Conservation (phyloP, 306 rosid genomes). For the Fagus sylvatica region DNA sequence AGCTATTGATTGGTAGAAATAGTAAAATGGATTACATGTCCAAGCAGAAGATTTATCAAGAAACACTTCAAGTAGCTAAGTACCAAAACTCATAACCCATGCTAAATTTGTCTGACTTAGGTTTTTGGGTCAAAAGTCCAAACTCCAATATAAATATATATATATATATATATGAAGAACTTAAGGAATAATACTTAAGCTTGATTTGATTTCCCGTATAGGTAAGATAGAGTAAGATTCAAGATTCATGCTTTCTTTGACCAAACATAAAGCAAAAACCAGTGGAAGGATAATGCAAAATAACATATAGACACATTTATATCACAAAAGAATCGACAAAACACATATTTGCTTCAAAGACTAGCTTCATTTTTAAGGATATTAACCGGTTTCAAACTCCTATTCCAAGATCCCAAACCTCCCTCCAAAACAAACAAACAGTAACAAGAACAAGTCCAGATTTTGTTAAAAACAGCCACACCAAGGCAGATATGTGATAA, state of each 20-base stretch:
- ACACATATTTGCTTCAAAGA: not conserved
- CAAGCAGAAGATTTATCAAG: slow-evolving; percentile 18
- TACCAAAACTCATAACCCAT: not conserved
- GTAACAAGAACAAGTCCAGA: slow-evolving; percentile 2
- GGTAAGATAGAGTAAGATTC: not conserved
- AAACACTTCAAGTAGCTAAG: not conserved
- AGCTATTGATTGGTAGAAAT: slow-evolving; percentile 12
- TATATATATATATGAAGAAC: not conserved
- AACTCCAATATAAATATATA: too few relatives aligned
- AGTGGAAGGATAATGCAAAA: not conserved
- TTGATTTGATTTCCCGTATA: not conserved
- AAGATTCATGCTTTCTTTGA: not conserved
- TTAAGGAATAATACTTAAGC: not conserved
- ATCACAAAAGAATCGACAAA: not conserved
- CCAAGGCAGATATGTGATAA: slow-evolving; percentile 2
- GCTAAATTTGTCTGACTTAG: not conserved
- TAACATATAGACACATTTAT: not conserved
- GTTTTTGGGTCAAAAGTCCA: not conserved
- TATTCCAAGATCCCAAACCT: not conserved
- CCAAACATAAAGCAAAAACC: not conserved
- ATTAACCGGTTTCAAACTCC: not conserved
- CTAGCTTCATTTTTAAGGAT: not conserved
- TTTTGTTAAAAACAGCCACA: not conserved
- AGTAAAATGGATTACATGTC: not conserved
- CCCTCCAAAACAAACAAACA: not conserved